phyloP scores from a whole-genome alignment of 768 basidiomycete genomes.

The Cystobasidium onofrii region DNA sequence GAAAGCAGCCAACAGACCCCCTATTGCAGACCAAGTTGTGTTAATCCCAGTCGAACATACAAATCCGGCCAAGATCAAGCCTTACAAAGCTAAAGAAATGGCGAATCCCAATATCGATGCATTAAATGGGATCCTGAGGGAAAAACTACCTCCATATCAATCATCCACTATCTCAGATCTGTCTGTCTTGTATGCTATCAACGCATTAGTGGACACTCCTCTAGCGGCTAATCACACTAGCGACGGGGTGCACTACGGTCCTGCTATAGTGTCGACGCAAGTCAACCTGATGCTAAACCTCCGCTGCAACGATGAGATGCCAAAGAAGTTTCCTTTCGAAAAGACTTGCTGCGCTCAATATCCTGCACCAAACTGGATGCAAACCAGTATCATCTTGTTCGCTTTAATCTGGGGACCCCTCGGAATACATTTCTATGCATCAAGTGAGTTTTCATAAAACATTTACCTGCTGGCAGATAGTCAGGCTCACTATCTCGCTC shows the following conservation, averaged over 20 bases:
- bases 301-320: constrained; percentile 65
- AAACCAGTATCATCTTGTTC: constrained; percentile 53
- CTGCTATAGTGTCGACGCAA: constrained; percentile 58
- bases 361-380: constrained; percentile 56
- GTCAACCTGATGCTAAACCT: constrained; percentile 70
- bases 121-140: constrained; percentile 80
- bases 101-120: constrained; percentile 71
- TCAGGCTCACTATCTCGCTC: too few species aligned
- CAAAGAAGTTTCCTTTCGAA: constrained; percentile 57
- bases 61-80: constrained; percentile 57
- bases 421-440: constrained; percentile 46
- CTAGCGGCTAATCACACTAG: constrained; percentile 59
- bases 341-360: constrained; percentile 76
- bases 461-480: too few species aligned
- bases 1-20: constrained; percentile 24
- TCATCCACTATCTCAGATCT: constrained; percentile 46
- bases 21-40: constrained; percentile 63
- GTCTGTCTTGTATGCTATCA: constrained; percentile 68
- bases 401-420: constrained; percentile 55
- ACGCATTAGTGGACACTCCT: constrained; percentile 52
- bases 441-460: constrained; percentile 42
- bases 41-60: constrained; percentile 73
- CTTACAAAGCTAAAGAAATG: constrained; percentile 61
- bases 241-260: constrained; percentile 76
- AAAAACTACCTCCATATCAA: constrained; percentile 49